Conservation (phyloP, 257 asterid species). For the Solanum medicagineum region DNA sequence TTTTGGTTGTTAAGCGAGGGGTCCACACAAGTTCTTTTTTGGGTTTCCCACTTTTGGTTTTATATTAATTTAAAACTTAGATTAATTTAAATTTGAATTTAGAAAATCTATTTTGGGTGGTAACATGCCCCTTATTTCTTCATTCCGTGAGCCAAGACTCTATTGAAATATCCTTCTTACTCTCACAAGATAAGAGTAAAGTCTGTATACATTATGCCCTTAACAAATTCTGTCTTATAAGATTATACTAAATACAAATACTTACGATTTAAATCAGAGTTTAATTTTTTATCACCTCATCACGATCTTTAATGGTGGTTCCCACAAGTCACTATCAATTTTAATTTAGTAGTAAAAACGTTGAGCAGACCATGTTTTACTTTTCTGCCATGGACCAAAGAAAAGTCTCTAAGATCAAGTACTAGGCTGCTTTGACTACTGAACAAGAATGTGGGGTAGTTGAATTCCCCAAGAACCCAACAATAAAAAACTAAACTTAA, state of each 20-base stretch:
- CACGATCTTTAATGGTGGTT: not conserved
- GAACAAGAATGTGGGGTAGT: constrained; percentile 4
- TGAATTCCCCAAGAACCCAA: not conserved
- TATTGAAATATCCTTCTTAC: rapidly evolving
- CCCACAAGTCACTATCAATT: not conserved
- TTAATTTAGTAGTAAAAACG: not conserved
- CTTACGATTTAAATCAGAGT: rapidly evolving
- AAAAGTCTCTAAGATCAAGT: not conserved
- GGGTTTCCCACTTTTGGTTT: not conserved
- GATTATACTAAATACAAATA: not conserved
- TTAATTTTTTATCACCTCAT: not conserved
- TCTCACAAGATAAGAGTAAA: not conserved
- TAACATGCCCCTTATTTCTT: not conserved
- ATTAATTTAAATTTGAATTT: not conserved
- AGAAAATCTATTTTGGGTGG: not conserved
- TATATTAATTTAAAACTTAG: rapidly evolving
- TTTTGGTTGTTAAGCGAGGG: not conserved
- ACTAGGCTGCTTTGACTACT: constrained; percentile 8
- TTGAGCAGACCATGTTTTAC: not conserved
- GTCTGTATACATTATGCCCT: not conserved
- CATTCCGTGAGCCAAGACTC: not conserved
- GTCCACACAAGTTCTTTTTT: not conserved
- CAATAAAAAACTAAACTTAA: constrained; percentile 5
- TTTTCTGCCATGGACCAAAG: not conserved
- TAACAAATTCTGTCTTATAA: rapidly evolving